A percentile compares a stretch with the other conserved stretches of the same genome.
Evolutionary conservation across 1,284 basidiomycete species (phyloP).

Genomic region (Microbotryum saponariae): DNA sequence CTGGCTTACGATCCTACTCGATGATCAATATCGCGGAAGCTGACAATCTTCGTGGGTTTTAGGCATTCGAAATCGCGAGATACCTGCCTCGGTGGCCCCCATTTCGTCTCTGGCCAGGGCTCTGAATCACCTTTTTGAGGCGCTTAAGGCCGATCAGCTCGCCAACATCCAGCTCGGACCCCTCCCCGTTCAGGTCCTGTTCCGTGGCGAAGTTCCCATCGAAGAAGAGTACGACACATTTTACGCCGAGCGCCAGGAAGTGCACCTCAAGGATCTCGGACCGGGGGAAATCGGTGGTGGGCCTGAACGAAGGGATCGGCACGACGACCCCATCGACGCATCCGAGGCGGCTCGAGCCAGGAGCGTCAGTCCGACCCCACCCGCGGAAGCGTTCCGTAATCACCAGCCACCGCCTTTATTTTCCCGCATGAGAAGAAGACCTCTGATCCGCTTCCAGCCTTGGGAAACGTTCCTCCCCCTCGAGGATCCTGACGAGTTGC

Average conservation of each 20-base stretch:
- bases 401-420: slow-evolving; percentile 23
- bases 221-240: slow-evolving; percentile 16
- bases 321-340: slow-evolving; percentile 43
- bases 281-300: too few relatives aligned
- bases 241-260: slow-evolving; percentile 8
- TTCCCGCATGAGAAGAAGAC: slow-evolving; percentile 24
- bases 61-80: slow-evolving; percentile 13
- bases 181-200: slow-evolving; percentile 24
- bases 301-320: not conserved
- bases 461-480: slow-evolving; percentile 85
- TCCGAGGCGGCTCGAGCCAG: slow-evolving; percentile 34
- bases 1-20: not conserved
- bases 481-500: slow-evolving; percentile 40
- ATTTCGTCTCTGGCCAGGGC: slow-evolving; percentile 24
- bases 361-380: not conserved
- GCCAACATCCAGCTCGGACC: slow-evolving; percentile 21
- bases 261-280: not conserved
- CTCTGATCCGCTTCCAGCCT: slow-evolving; percentile 53
- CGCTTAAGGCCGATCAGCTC: slow-evolving; percentile 20
- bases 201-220: slow-evolving; percentile 29
- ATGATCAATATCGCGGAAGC: not conserved
- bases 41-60: not conserved
- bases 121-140: slow-evolving; percentile 21
- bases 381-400: slow-evolving; percentile 8
- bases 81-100: slow-evolving; percentile 12